A percentile compares a stretch with the other conserved stretches of the same genome.
Conservation (phyloP, 2,329 filamentous ascomycete species). For the Chaetomium sp. region DNA sequence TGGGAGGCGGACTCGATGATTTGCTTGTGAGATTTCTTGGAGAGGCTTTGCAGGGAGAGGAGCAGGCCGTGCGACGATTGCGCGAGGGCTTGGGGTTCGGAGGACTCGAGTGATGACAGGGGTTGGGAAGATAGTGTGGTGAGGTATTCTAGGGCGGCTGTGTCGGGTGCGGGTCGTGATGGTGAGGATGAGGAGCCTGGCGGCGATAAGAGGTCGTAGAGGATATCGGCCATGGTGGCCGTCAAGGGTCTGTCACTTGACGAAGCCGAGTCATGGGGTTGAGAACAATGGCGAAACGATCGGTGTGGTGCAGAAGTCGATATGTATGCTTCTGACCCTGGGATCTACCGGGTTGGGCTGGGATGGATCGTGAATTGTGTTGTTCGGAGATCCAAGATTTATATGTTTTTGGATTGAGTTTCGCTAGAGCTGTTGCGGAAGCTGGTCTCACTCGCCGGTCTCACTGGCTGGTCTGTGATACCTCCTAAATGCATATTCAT, state of each 20-base stretch:
- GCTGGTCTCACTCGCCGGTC: too few species aligned
- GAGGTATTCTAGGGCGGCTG: constrained; percentile 63
- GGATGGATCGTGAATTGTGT: too few species aligned
- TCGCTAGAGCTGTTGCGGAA: too few species aligned
- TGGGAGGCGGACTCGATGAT: constrained; percentile 76
- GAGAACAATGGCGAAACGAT: not conserved
- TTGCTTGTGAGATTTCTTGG: constrained; percentile 79
- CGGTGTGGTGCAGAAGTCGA: too few species aligned
- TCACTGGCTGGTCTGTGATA: too few species aligned
- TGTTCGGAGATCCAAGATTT: too few species aligned
- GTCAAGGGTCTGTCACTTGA: not conserved
- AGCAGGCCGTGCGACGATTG: constrained; percentile 75
- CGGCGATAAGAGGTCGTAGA: constrained; percentile 61
- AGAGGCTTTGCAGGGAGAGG: constrained; percentile 77
- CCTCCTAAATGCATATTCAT: too few species aligned
- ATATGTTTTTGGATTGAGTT: too few species aligned
- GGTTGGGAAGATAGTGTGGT: constrained; percentile 70
- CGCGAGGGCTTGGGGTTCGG: constrained; percentile 72
- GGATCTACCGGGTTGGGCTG: too few species aligned
- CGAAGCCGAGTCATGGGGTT: too few species aligned
- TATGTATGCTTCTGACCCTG: too few species aligned
- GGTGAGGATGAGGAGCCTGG: constrained; percentile 28
- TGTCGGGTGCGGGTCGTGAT: constrained; percentile 34
- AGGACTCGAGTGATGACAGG: constrained; percentile 62
- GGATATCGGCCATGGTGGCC: constrained; percentile 57